A percentile compares a stretch with the other conserved stretches of the same genome.
Evolutionary conservation across 2,329 filamentous ascomycete genomes (phyloP).

Genomic region (Scleromitrula shiraiana): DNA sequence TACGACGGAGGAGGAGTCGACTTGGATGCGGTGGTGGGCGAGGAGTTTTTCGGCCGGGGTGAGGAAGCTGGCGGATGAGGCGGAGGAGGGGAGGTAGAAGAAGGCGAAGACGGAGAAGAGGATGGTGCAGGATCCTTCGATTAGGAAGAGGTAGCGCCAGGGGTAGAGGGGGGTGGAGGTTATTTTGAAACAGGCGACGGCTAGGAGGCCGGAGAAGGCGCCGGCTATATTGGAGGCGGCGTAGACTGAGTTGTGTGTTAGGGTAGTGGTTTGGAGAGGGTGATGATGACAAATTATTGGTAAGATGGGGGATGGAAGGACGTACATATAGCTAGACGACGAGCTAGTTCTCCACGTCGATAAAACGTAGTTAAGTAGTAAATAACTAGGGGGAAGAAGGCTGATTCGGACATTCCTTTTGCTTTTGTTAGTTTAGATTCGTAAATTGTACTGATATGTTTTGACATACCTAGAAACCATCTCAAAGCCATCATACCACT

Average conservation of each 20-base stretch:
- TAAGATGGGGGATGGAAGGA: background rate
- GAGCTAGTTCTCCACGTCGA: conserved; percentile 60
- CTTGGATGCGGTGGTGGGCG: conserved; percentile 30
- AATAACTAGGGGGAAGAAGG: conserved; percentile 61
- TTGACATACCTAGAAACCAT: conserved; percentile 52
- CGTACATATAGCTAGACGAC: conserved; percentile 63
- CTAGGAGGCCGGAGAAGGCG: conserved; percentile 43
- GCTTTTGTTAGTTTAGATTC: background rate
- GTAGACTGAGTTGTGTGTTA: background rate
- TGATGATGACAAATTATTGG: background rate
- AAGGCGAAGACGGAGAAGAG: conserved; percentile 30
- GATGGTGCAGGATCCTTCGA: conserved; percentile 29
- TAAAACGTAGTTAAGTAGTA: conserved; percentile 58
- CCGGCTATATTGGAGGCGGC: conserved; percentile 67
- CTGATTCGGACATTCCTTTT: conserved; percentile 49
- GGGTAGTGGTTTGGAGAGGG: too few relatives aligned
- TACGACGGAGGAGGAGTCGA: conserved; percentile 58
- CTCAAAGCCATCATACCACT: conserved; percentile 57
- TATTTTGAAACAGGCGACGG: conserved; percentile 44
- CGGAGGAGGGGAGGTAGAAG: conserved; percentile 31
- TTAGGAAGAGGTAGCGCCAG: conserved; percentile 46
- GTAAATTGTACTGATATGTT: background rate
- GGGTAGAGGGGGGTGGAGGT: conserved; percentile 37
- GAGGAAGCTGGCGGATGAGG: conserved; percentile 27
- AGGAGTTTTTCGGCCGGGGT: conserved; percentile 27